Conservation (phyloP, 352 stramenopile species). For the Globisporangium abappressorium region DNA sequence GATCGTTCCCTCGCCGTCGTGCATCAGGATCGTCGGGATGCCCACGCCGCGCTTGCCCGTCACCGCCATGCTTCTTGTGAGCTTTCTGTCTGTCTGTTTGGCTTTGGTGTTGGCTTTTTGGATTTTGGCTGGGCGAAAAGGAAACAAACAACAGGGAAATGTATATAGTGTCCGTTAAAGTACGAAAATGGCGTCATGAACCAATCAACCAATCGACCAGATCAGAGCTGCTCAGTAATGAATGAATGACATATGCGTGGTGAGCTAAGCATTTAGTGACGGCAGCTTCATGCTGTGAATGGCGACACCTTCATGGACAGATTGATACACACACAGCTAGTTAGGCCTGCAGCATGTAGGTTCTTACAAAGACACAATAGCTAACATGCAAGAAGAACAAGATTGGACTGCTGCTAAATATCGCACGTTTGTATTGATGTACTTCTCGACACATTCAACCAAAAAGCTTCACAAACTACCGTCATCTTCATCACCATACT, state of each 20-base stretch:
- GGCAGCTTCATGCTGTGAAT: not conserved
- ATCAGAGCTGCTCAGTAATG: not conserved
- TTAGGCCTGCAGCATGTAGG: not conserved
- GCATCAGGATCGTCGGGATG: conserved; percentile 82
- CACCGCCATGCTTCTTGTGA: conserved; percentile 50
- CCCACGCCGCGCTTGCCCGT: conserved; percentile 83
- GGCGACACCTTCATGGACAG: not conserved
- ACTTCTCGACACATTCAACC: conserved; percentile 8
- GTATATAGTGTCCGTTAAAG: not conserved
- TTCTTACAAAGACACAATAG: not conserved
- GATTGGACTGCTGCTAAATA: conserved; percentile 16
- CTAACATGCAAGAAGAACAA: not conserved
- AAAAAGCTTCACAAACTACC: not conserved
- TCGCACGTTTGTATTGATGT: conserved; percentile 23
- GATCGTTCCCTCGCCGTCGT: conserved; percentile 86
- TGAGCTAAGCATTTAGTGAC: not conserved
- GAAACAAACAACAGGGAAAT: not conserved
- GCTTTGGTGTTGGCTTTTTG: not conserved
- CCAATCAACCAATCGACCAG: conserved; percentile 5
- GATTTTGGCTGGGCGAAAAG: not conserved
- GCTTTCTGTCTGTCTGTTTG: not conserved
- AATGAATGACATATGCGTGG: not conserved
- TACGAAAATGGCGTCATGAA: conserved; percentile 2
- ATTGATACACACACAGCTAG: not conserved
- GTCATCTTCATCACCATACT: not conserved